A percentile compares a stretch with the other conserved stretches of the same genome.
Evolutionary conservation across 208 protist genomes (phyloP).

Genomic region (Leishmania gerbilli): DNA sequence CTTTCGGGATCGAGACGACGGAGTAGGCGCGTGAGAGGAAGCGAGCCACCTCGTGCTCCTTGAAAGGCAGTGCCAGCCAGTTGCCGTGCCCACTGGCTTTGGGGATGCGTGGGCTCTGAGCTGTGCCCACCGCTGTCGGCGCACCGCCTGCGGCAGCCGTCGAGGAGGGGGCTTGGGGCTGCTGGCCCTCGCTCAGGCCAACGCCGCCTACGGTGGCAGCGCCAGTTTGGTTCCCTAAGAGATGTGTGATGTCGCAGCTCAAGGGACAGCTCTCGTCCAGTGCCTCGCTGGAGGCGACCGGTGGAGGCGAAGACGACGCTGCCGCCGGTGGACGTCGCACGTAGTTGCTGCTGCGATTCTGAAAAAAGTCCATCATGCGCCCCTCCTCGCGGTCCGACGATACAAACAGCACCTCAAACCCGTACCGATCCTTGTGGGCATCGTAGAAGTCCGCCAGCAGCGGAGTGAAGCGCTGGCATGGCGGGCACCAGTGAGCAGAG

Average conservation of each 20-base stretch:
- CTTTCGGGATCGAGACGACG: conserved; percentile 42
- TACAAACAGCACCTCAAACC: conserved; percentile 78
- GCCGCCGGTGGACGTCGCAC: conserved; percentile 20
- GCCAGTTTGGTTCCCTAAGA: background rate
- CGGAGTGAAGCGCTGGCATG: conserved; percentile 83
- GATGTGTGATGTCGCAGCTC: background rate
- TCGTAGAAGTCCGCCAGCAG: conserved; percentile 67
- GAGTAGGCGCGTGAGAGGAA: conserved; percentile 32
- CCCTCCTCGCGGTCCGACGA: conserved; percentile 58
- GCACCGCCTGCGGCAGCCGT: background rate
- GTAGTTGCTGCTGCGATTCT: conserved; percentile 48
- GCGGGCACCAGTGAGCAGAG: conserved; percentile 81
- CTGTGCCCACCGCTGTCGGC: background rate
- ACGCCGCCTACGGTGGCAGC: background rate
- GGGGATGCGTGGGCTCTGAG: conserved; percentile 18
- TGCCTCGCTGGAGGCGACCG: background rate
- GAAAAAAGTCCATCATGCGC: conserved; percentile 68
- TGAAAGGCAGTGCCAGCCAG: conserved; percentile 64
- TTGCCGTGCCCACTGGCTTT: conserved; percentile 37
- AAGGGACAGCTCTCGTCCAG: background rate
- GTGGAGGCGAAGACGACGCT: background rate
- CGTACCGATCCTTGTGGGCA: conserved; percentile 27
- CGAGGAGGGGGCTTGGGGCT: no score
- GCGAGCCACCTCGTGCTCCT: conserved; percentile 24
- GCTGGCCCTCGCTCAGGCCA: background rate